phyloP scores from a whole-genome alignment of 2,329 filamentous ascomycete genomes.

The Coniochaeta pulveracea region DNA sequence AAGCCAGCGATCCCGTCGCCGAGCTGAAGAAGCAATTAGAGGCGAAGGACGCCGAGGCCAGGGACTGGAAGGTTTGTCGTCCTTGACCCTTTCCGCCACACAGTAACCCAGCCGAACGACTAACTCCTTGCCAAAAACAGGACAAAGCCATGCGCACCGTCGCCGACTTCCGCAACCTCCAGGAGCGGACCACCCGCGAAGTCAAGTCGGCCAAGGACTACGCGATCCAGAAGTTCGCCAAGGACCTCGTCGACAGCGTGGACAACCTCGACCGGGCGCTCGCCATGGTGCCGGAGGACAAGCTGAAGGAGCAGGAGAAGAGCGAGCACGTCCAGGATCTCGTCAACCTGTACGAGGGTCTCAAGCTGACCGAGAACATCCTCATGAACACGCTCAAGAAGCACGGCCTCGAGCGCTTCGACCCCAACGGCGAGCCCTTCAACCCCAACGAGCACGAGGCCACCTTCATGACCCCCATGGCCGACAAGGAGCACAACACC shows the following conservation, averaged over 20 bases:
- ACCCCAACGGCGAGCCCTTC: constrained; percentile 78
- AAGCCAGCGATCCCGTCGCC: constrained; percentile 20
- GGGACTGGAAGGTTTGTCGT: constrained; percentile 71
- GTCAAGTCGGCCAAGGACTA: constrained; percentile 82
- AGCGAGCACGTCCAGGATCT: constrained; percentile 57
- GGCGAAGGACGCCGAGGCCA: constrained; percentile 37
- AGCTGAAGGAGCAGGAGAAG: constrained; percentile 44
- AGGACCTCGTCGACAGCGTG: constrained; percentile 87
- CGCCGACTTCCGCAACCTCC: constrained; percentile 95
- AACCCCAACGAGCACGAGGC: constrained; percentile 96
- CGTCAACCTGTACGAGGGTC: constrained; percentile 68
- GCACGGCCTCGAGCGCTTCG: constrained; percentile 85
- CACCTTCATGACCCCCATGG: constrained; percentile 82
- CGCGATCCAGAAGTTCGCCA: constrained; percentile 89
- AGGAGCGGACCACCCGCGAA: constrained; percentile 87
- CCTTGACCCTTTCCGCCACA: neutral
- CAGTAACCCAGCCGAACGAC: constrained; percentile 6
- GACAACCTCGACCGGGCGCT: constrained; percentile 97
- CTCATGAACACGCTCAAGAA: constrained; percentile 82
- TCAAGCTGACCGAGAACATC: constrained; percentile 91
- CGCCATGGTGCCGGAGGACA: constrained; percentile 62
- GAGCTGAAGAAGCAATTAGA: constrained; percentile 40
- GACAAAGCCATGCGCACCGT: constrained; percentile 91
- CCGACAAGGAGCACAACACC: constrained; percentile 78
- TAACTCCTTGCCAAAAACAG: constrained; percentile 32